Conservation (phyloP, 495 filamentous ascomycete species). For the Hypoxylon intermedium region DNA sequence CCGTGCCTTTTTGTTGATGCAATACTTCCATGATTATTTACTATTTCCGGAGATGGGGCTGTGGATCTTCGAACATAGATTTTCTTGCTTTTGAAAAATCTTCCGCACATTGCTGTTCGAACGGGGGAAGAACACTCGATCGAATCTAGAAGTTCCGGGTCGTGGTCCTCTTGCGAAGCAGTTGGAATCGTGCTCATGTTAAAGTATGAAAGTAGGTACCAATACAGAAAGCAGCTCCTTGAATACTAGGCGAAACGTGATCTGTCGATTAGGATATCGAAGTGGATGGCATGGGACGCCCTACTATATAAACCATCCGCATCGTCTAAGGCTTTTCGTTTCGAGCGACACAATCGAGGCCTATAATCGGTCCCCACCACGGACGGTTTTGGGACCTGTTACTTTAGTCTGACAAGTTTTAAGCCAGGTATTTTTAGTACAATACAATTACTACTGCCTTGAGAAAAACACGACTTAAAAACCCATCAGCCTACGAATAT, state of each 20-base stretch:
- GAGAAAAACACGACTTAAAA: background rate
- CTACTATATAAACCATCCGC: background rate
- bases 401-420: background rate
- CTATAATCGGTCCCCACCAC: background rate
- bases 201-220: background rate
- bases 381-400: background rate
- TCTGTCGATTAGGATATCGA: background rate
- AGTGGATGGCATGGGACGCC: background rate
- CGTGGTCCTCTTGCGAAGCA: background rate
- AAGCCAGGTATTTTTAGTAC: background rate
- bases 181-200: background rate
- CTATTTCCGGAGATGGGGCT: background rate
- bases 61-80: background rate
- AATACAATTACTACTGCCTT: background rate
- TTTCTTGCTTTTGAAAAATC: background rate
- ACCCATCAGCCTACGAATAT: background rate
- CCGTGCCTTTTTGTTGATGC: background rate
- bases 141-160: background rate
- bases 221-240: background rate
- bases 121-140: background rate
- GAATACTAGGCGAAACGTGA: background rate
- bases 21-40: background rate
- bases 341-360: background rate
- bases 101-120: background rate
- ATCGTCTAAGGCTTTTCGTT: background rate